Evolutionary conservation across 345 rosid genomes (phyloP).

Genomic region (Theobroma cacao): DNA sequence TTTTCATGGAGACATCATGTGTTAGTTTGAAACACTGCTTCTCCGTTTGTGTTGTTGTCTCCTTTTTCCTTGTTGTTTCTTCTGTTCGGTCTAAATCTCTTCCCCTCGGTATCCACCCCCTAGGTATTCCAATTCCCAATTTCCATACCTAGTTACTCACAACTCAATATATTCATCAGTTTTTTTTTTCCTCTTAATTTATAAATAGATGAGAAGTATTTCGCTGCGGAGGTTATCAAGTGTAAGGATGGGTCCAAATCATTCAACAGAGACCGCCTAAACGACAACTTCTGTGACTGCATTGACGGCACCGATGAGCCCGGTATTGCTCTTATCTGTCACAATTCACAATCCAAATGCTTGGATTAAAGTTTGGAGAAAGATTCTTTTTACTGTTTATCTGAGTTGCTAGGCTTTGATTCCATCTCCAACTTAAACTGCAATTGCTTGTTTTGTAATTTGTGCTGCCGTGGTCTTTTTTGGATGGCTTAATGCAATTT

Average conservation of each 20-base stretch:
- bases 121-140: slow-evolving; percentile 38
- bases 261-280: slow-evolving; percentile 73
- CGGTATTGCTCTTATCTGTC: slow-evolving; percentile 42
- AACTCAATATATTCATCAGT: too few species aligned
- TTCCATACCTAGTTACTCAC: too few species aligned
- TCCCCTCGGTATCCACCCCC: slow-evolving; percentile 65
- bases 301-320: slow-evolving; percentile 95
- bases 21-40: not conserved
- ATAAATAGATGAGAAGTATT: slow-evolving; percentile 65
- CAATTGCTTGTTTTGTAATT: not conserved
- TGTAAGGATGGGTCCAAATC: slow-evolving; percentile 87
- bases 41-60: slow-evolving; percentile 13
- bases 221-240: slow-evolving; percentile 54
- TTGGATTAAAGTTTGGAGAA: not conserved
- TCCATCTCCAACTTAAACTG: not conserved
- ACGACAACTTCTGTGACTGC: slow-evolving; percentile 93
- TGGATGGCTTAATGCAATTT: too few species aligned
- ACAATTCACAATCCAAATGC: not conserved
- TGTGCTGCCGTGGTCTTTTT: too few species aligned
- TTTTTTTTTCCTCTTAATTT: not conserved
- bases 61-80: slow-evolving; percentile 18
- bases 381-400: not conserved
- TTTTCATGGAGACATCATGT: not conserved
- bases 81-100: slow-evolving; percentile 29
- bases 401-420: not conserved